Evolutionary conservation across 2,329 filamentous ascomycete species (phyloP).

Genomic region (Nothophaeocryptopus gaeumannii): DNA sequence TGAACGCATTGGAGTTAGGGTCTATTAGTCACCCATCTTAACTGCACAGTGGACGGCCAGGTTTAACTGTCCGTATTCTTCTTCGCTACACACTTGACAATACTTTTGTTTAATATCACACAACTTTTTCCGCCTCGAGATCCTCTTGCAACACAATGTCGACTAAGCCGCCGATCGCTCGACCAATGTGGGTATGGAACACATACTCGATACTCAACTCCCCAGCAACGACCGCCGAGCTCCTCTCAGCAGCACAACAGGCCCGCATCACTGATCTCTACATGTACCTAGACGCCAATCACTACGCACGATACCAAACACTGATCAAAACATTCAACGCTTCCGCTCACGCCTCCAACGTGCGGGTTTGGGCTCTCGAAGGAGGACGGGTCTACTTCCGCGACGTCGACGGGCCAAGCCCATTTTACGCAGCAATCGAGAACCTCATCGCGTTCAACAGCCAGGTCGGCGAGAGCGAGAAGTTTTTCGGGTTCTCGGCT

Average conservation of each 20-base stretch:
- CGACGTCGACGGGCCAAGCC: neutral
- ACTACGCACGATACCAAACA: neutral
- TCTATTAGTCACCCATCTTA: too few species aligned
- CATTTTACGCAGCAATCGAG: neutral
- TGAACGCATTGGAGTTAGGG: too few species aligned
- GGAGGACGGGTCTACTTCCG: neutral
- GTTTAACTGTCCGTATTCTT: too few species aligned
- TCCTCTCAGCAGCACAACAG: neutral
- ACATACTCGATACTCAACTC: neutral
- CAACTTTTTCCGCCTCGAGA: too few species aligned
- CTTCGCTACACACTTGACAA: too few species aligned
- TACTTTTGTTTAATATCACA: too few species aligned
- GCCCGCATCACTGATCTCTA: neutral
- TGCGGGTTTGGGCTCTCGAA: conserved; percentile 2
- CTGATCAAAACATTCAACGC: neutral
- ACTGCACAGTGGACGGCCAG: too few species aligned
- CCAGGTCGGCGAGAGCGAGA: neutral
- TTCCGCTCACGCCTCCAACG: neutral
- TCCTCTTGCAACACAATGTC: too few species aligned
- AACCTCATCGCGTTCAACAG: neutral
- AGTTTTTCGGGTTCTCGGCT: neutral
- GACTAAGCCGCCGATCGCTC: too few species aligned
- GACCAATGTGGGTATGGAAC: conserved; percentile 1
- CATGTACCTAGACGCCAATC: neutral
- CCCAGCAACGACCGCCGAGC: neutral